Evolutionary conservation across 106 monocot genomes (phyloP).

Genomic region (Cymbidium sinense): DNA sequence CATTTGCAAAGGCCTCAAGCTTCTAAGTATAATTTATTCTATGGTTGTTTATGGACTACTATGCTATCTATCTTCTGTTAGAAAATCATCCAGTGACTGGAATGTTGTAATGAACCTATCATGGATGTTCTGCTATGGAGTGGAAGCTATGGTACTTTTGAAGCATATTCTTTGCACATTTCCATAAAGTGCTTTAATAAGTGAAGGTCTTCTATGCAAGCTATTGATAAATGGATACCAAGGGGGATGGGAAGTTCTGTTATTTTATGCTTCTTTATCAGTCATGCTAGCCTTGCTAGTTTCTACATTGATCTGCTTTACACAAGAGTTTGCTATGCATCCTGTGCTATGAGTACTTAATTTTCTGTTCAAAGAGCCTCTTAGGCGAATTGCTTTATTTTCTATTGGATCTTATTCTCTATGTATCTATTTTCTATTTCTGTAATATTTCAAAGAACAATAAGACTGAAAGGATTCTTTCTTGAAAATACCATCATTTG

Average conservation of each 20-base stretch:
- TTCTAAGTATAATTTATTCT: conserved; percentile 20
- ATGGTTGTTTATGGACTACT: conserved; percentile 20
- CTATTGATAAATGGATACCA: conserved; percentile 10
- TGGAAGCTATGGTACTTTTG: conserved; percentile 50
- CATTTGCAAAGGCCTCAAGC: conserved; percentile 12
- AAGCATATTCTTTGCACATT: conserved; percentile 65
- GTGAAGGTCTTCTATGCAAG: conserved; percentile 16
- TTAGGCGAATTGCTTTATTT: conserved; percentile 50
- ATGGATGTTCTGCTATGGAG: too few species aligned
- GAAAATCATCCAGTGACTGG: conserved; percentile 39
- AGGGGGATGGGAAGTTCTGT: conserved; percentile 28
- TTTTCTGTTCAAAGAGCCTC: conserved; percentile 64
- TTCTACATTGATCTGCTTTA: too few species aligned
- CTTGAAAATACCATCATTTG: conserved; percentile 93
- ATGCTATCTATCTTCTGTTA: conserved; percentile 29
- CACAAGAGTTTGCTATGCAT: conserved; percentile 62
- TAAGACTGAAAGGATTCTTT: conserved; percentile 92
- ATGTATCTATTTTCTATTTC: conserved; percentile 64
- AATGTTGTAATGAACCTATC: too few species aligned
- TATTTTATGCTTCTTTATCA: conserved; percentile 68
- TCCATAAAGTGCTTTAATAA: conserved; percentile 81
- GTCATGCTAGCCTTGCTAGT: too few species aligned
- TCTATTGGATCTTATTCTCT: conserved; percentile 80
- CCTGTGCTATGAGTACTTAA: conserved; percentile 69
- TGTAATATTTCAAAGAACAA: conserved; percentile 84